phyloP scores from a whole-genome alignment of 345 rosid genomes.

The Litchi chinensis region DNA sequence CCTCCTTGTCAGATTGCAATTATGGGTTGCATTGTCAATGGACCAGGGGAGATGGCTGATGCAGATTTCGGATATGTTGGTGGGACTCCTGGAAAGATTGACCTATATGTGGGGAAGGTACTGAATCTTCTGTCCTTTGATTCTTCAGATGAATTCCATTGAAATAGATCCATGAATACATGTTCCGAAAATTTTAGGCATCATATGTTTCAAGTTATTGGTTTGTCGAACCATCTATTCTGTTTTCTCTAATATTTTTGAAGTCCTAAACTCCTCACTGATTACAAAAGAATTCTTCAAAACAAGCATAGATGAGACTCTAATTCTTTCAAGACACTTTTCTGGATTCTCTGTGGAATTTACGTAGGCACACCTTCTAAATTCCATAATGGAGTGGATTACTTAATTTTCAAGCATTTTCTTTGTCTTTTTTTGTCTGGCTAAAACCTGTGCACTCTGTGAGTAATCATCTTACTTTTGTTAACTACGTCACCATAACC shows the following conservation, averaged over 20 bases:
- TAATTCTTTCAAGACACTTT: too few relatives aligned
- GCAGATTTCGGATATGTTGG: slow-evolving; percentile 99
- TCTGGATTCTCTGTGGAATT: too few relatives aligned
- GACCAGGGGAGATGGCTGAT: slow-evolving; percentile 99
- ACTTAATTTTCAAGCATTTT: neutral
- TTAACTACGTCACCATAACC: neutral
- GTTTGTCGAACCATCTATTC: too few relatives aligned
- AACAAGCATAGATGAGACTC: too few relatives aligned
- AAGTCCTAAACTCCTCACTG: too few relatives aligned
- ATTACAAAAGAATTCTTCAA: too few relatives aligned
- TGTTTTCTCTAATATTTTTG: too few relatives aligned
- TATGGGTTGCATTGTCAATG: slow-evolving; percentile 99
- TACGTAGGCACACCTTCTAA: neutral
- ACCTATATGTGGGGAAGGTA: slow-evolving; percentile 97
- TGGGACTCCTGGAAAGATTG: slow-evolving; percentile 96
- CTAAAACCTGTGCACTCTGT: neutral
- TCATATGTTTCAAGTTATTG: too few relatives aligned
- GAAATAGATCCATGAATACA: too few relatives aligned
- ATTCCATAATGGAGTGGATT: too few relatives aligned
- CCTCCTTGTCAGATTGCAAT: slow-evolving; percentile 68
- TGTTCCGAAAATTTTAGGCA: too few relatives aligned
- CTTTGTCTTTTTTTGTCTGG: neutral
- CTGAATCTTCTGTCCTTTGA: slow-evolving; percentile 11
- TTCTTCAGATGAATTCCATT: too few relatives aligned
- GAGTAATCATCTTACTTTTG: neutral